Conservation (phyloP, 306 rosid genomes). For the Medicago ruthenica region DNA sequence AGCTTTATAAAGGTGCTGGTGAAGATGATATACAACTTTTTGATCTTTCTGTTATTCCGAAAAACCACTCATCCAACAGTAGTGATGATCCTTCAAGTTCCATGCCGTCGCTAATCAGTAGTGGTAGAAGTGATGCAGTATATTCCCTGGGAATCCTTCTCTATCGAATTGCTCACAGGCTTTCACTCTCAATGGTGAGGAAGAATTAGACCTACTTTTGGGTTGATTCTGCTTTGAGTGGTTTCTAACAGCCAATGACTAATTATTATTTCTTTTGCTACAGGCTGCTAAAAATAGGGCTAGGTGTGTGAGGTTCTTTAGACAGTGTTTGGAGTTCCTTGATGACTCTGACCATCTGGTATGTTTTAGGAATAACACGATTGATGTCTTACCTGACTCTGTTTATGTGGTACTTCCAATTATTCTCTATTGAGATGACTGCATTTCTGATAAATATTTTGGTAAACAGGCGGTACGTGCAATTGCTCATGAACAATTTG, state of each 20-base stretch:
- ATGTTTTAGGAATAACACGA: constrained; percentile 40
- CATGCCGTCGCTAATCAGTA: constrained; percentile 68
- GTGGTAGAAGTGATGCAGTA: constrained; percentile 83
- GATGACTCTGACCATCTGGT: constrained; percentile 95
- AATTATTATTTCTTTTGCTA: constrained; percentile 46
- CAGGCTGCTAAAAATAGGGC: constrained; percentile 86
- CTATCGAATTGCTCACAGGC: constrained; percentile 91
- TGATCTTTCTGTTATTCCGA: constrained; percentile 87
- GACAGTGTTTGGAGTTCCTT: constrained; percentile 86
- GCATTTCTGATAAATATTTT: constrained; percentile 42
- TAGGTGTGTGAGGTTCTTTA: constrained; percentile 82
- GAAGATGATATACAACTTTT: constrained; percentile 96
- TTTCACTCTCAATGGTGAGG: constrained; percentile 90
- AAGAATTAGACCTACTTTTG: constrained; percentile 36
- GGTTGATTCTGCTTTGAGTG: constrained; percentile 34
- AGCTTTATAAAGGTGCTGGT: constrained; percentile 96
- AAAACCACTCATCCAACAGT: constrained; percentile 60
- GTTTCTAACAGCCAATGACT: constrained; percentile 39
- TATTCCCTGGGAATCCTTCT: constrained; percentile 88
- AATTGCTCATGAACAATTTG: constrained; percentile 95
- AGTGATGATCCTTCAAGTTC: constrained; percentile 72
- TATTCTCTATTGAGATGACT: constrained; percentile 33
- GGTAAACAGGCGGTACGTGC: constrained; percentile 88
- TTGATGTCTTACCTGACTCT: constrained; percentile 19
- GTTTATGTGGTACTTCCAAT: neutral